Evolutionary conservation across 148 eudicot genomes (phyloP).

Genomic region (Salicornia ramosissima): DNA sequence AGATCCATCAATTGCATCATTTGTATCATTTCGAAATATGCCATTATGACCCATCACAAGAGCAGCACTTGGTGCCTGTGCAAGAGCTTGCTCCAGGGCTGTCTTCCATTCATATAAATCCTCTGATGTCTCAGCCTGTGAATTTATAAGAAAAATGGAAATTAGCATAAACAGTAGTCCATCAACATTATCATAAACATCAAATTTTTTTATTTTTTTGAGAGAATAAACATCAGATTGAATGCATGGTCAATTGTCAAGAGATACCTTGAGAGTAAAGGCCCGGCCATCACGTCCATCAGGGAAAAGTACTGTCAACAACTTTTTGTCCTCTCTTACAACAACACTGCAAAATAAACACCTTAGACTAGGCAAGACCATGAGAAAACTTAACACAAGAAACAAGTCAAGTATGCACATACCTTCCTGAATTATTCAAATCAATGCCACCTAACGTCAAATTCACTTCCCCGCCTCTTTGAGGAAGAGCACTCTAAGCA

Average conservation of each 20-base stretch:
- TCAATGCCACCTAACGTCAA: slow-evolving; percentile 96
- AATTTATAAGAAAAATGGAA: not conserved
- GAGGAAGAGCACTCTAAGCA: slow-evolving; percentile 85
- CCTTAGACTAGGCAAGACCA: slow-evolving; percentile 9
- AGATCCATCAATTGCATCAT: slow-evolving; percentile 74
- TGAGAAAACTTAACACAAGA: slow-evolving; percentile 7
- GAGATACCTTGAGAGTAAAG: slow-evolving; percentile 83
- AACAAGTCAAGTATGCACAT: slow-evolving; percentile 16
- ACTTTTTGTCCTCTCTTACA: slow-evolving; percentile 95
- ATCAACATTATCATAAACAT: too few species aligned
- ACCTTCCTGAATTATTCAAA: slow-evolving; percentile 99
- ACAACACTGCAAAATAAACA: slow-evolving; percentile 68
- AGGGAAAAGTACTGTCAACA: slow-evolving; percentile 88
- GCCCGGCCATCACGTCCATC: slow-evolving; percentile 99
- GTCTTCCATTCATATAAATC: slow-evolving; percentile 97
- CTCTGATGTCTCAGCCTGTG: slow-evolving; percentile 91
- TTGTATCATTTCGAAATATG: slow-evolving; percentile 78
- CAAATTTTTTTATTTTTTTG: too few species aligned
- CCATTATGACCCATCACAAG: slow-evolving; percentile 98
- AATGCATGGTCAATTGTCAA: not conserved
- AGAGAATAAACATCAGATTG: not conserved
- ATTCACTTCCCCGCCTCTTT: slow-evolving; percentile 96
- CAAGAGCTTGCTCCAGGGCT: slow-evolving; percentile 92
- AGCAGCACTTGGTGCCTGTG: slow-evolving; percentile 98
- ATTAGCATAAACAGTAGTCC: slow-evolving; percentile 1